Conservation (phyloP, 2,329 filamentous ascomycete species). For the Aspergillus awamori region DNA sequence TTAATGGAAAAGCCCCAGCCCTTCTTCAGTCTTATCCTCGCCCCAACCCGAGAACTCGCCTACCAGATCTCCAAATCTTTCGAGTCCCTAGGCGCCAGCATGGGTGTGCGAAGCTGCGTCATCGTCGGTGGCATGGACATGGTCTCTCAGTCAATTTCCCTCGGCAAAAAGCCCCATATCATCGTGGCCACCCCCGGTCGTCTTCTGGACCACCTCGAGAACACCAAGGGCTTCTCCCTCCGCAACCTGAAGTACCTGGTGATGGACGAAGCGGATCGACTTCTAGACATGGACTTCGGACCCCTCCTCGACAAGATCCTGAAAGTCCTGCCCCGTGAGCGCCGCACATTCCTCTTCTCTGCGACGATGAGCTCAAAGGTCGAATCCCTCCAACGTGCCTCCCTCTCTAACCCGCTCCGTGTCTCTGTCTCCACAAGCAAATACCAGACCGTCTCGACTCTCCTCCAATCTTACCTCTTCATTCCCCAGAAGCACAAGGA, state of each 20-base stretch:
- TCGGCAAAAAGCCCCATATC: constrained; percentile 95
- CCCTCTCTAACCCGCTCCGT: constrained; percentile 78
- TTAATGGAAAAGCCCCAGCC: constrained; percentile 85
- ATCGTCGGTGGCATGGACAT: constrained; percentile 96
- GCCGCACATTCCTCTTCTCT: constrained; percentile 84
- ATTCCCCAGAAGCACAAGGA: constrained; percentile 88
- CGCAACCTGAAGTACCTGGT: constrained; percentile 82
- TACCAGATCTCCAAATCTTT: constrained; percentile 88
- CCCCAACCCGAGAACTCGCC: constrained; percentile 90
- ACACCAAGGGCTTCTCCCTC: constrained; percentile 93
- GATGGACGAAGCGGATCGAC: constrained; percentile 90
- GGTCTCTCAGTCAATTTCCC: constrained; percentile 84
- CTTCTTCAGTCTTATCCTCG: constrained; percentile 85
- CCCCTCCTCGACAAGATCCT: constrained; percentile 91
- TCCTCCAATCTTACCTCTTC: constrained; percentile 85
- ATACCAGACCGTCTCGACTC: constrained; percentile 87
- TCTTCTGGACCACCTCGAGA: constrained; percentile 88
- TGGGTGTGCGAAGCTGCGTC: constrained; percentile 82
- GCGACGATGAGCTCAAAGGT: constrained; percentile 95
- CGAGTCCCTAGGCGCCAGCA: constrained; percentile 82
- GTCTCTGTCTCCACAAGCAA: constrained; percentile 81
- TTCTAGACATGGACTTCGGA: constrained; percentile 93
- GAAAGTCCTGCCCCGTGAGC: constrained; percentile 78
- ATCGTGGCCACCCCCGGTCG: constrained; percentile 90
- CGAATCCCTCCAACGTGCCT: constrained; percentile 87